Conservation (phyloP, 192 early-diverging fungal species). For the Coemansia sp. region DNA sequence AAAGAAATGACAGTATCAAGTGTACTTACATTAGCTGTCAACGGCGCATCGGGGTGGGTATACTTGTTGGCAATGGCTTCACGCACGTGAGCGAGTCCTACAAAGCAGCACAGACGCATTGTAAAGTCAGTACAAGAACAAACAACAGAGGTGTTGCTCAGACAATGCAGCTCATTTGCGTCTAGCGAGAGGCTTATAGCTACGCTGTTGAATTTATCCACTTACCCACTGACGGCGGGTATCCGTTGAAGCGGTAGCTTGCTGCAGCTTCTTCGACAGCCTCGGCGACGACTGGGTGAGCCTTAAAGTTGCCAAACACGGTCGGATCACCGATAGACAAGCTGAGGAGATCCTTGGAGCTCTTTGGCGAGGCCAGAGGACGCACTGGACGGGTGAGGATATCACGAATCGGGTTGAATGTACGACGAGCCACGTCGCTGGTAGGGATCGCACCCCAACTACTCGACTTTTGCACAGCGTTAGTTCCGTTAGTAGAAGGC, state of each 20-base stretch:
- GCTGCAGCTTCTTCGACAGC: slow-evolving; percentile 70
- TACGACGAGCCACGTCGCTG: slow-evolving; percentile 71
- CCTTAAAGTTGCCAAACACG: slow-evolving; percentile 88
- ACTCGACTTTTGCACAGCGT: slow-evolving; percentile 9
- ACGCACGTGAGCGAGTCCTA: slow-evolving; percentile 61
- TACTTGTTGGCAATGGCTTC: slow-evolving; percentile 76
- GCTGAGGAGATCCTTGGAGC: slow-evolving; percentile 38
- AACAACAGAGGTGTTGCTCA: background rate
- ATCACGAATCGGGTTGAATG: slow-evolving; percentile 85
- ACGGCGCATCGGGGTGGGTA: slow-evolving; percentile 66
- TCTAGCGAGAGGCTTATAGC: background rate
- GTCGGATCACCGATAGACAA: slow-evolving; percentile 78
- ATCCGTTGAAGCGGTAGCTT: slow-evolving; percentile 81
- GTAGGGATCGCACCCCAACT: slow-evolving; percentile 54
- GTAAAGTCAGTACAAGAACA: background rate
- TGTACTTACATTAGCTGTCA: slow-evolving; percentile 60
- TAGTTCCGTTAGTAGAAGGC: slow-evolving; percentile 40
- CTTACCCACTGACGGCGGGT: slow-evolving; percentile 75
- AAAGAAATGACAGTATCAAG: background rate
- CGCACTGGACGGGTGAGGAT: slow-evolving; percentile 78
- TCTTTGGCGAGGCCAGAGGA: slow-evolving; percentile 62
- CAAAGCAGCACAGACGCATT: background rate
- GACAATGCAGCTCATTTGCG: background rate
- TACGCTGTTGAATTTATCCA: background rate
- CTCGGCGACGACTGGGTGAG: slow-evolving; percentile 66